These are phyloP conservation scores for Odonthalia washingtoniensis DNA, from an alignment of 31 red algal genomes.

Conservation along the genomic window DNA sequence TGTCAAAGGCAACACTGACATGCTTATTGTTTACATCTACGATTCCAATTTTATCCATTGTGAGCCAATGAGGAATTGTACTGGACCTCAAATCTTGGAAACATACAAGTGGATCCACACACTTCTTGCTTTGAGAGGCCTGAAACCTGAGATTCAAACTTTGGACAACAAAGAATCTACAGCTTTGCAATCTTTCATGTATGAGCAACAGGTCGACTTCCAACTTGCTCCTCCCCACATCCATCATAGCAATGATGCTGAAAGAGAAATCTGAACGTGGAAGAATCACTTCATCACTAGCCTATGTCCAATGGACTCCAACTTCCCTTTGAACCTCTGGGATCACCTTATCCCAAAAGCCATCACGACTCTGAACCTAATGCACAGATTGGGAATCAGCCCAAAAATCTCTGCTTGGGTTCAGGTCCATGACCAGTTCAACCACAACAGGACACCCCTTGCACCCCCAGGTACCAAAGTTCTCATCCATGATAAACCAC, in stretches of 20 bases:
- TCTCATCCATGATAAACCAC: neutral
- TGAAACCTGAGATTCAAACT: neutral
- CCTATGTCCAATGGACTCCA: neutral
- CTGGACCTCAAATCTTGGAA: neutral
- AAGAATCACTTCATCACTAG: neutral
- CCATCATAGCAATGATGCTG: neutral
- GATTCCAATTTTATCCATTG: neutral
- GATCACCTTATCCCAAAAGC: neutral
- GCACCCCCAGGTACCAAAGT: neutral
- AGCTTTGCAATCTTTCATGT: neutral
- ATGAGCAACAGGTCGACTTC: neutral
- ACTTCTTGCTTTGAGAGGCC: neutral
- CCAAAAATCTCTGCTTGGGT: neutral
- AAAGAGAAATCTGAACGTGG: neutral
- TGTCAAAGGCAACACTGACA: neutral
- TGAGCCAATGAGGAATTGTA: neutral
- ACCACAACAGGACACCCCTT: neutral
- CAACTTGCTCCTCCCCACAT: neutral
- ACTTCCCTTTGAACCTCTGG: neutral
- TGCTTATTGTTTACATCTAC: neutral
- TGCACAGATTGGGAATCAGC: neutral
- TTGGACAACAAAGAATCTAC: neutral
- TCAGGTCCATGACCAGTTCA: neutral
- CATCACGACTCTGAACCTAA: neutral
- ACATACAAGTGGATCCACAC: neutral